Percentiles rank a stretch among this genome's conserved stretches.
Evolutionary conservation across 108 stramenopile species (phyloP).

Genomic region (Nitzschia sp.): DNA sequence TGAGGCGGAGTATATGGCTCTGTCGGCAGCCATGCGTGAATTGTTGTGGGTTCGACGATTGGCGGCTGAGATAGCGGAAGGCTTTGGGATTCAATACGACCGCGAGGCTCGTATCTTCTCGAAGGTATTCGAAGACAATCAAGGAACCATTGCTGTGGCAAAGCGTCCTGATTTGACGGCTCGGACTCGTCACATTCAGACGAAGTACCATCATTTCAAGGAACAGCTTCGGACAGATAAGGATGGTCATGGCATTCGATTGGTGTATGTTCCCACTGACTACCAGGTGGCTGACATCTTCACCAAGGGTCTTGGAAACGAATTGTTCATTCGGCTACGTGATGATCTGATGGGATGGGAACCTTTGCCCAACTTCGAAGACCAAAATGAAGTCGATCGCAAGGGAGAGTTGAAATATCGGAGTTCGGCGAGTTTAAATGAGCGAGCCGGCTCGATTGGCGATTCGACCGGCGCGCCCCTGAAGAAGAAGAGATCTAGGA

Average conservation of each 20-base stretch:
- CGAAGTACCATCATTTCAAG: conserved; percentile 33
- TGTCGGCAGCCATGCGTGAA: conserved; percentile 21
- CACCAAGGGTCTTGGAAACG: conserved; percentile 26
- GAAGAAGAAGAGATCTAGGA: too few relatives aligned
- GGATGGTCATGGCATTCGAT: conserved; percentile 3
- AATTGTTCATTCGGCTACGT: too few relatives aligned
- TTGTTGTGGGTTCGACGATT: conserved; percentile 18
- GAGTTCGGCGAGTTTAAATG: too few relatives aligned
- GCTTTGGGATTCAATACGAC: background rate
- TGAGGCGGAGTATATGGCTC: conserved; percentile 43
- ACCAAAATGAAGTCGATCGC: too few relatives aligned
- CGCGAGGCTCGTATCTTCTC: background rate
- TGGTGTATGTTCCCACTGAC: background rate
- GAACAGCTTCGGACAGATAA: too few relatives aligned
- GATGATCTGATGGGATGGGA: too few relatives aligned
- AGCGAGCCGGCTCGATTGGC: too few relatives aligned
- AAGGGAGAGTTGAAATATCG: too few relatives aligned
- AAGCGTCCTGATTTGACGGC: conserved; percentile 17
- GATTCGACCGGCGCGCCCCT: too few relatives aligned
- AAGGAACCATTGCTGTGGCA: background rate
- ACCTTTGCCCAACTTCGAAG: too few relatives aligned
- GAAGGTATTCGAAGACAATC: conserved; percentile 35
- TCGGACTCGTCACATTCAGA: conserved; percentile 23
- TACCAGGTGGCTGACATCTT: conserved; percentile 10
- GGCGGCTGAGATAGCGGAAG: background rate